Evolutionary conservation across 106 monocot species (phyloP), one percentile per base, ranked within the genome.

Genomic region (Cymbidium sinense): DNA sequence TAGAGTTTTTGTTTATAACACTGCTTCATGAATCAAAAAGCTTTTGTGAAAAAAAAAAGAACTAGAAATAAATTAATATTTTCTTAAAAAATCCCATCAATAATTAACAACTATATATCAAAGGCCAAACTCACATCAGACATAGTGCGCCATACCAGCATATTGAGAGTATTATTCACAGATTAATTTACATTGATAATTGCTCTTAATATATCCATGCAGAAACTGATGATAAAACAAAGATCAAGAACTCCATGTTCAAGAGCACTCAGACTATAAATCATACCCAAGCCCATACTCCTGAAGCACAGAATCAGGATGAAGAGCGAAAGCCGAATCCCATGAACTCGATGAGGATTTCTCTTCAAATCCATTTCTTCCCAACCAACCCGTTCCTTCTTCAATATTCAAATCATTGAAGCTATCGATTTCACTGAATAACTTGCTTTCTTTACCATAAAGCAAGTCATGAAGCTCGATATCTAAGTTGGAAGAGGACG

Each of bases 211-310:
- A 20, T 23, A 1, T 58, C 8, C 20, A 23, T 58, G 58, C 58
- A 23, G 23, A 58, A 23, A n/a, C 23, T 58, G 8, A 58, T 58
- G 8, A 58, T 58, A n/a, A 5, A 58, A 5, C 20, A 7, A n/a
- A 58, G 23, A 58, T 23, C 58, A 23, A 13, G 13, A 47, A 47
- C 47, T 13, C 47, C 47, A 47, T 13, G 13, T 47, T 47, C 13
- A 18, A 47, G 15, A 47, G 11, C 13, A 47, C 17, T 58, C n/a
- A n/a, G 6, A 31, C 70, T 79, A 79, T 34, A 79, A 7, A 79
- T 76, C 70, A 80, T 76, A 84, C 20, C 80, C 80, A 3, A 37
- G 33, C 9, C 79, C 31, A 80, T 43, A 84, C 15, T 81, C 84
- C 35, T 77, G 77, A 74, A 81, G 64, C 81, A 85, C 39, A 39